phyloP scores from a whole-genome alignment of 352 stramenopile species.

The Phytophthora crassamura region DNA sequence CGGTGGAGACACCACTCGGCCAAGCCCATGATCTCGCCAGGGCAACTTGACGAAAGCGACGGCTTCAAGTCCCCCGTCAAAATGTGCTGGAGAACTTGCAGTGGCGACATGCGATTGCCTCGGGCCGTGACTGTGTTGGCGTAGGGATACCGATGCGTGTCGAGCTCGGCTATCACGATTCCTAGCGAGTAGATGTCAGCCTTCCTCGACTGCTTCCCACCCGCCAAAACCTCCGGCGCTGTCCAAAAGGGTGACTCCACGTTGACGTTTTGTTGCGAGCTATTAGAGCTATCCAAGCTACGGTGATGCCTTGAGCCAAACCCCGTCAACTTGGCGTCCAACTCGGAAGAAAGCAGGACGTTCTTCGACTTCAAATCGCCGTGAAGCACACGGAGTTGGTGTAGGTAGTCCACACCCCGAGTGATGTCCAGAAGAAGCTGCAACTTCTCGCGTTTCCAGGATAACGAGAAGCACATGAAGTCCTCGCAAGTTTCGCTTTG shows the following conservation, averaged over 20 bases:
- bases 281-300: conserved; percentile 6
- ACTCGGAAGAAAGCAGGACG: conserved; percentile 42
- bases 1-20: conserved; percentile 36
- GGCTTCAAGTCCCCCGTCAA: conserved; percentile 37
- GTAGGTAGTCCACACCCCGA: conserved; percentile 53
- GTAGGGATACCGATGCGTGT: conserved; percentile 53
- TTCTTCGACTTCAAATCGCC: conserved; percentile 63
- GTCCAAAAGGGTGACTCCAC: conserved; percentile 61
- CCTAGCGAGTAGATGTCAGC: conserved; percentile 82
- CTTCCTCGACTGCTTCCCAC: conserved; percentile 51
- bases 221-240: conserved; percentile 73
- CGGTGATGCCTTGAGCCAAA: conserved; percentile 27
- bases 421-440: conserved; percentile 53
- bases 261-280: conserved; percentile 15
- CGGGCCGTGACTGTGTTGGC: conserved; percentile 22
- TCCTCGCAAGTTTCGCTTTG: conserved; percentile 15
- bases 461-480: conserved; percentile 35
- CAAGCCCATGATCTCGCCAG: conserved; percentile 35
- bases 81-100: conserved; percentile 45
- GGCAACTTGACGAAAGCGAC: conserved; percentile 38
- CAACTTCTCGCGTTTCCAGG: conserved; percentile 56
- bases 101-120: conserved; percentile 19
- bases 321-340: conserved; percentile 53
- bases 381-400: conserved; percentile 54
- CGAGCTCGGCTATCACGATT: conserved; percentile 62